Percentiles rank a stretch among this genome's conserved stretches.
phyloP scores from a whole-genome alignment of 257 asterid genomes.

The Anisodus tanguticus region DNA sequence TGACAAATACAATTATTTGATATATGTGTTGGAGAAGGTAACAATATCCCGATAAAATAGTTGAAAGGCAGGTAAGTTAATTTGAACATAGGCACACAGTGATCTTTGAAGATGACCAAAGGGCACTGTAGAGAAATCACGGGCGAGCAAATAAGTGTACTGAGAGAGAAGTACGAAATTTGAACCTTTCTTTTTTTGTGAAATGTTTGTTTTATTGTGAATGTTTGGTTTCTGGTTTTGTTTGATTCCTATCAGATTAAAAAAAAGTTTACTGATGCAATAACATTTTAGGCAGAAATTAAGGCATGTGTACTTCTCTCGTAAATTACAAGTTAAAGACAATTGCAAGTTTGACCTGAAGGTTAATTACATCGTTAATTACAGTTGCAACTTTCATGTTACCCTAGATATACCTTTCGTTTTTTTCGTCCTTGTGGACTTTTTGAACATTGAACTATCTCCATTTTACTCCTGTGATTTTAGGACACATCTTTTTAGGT shows the following conservation, averaged over 20 bases:
- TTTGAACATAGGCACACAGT: not conserved
- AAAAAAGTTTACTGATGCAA: not conserved
- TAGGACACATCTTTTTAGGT: too few relatives aligned
- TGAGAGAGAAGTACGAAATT: constrained; percentile 38
- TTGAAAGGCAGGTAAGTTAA: not conserved
- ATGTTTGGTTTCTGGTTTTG: constrained; percentile 48
- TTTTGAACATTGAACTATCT: not conserved
- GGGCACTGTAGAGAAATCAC: constrained; percentile 28
- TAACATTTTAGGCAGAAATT: constrained; percentile 13
- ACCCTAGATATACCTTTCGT: not conserved
- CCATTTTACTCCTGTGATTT: too few relatives aligned
- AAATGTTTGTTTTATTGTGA: constrained; percentile 40
- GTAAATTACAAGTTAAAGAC: not conserved
- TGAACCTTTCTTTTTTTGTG: constrained; percentile 16
- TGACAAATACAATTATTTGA: not conserved
- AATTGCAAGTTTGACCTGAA: constrained; percentile 34
- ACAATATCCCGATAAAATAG: not conserved
- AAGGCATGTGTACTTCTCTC: constrained; percentile 32
- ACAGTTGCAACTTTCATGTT: not conserved
- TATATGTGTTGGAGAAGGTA: not conserved
- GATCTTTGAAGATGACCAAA: not conserved
- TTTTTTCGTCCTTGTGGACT: not conserved
- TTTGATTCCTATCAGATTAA: not conserved
- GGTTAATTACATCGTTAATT: not conserved
- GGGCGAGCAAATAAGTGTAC: constrained; percentile 33